Evolutionary conservation across 2,329 filamentous ascomycete species (phyloP).

Genomic region (Mariannaea sp.): DNA sequence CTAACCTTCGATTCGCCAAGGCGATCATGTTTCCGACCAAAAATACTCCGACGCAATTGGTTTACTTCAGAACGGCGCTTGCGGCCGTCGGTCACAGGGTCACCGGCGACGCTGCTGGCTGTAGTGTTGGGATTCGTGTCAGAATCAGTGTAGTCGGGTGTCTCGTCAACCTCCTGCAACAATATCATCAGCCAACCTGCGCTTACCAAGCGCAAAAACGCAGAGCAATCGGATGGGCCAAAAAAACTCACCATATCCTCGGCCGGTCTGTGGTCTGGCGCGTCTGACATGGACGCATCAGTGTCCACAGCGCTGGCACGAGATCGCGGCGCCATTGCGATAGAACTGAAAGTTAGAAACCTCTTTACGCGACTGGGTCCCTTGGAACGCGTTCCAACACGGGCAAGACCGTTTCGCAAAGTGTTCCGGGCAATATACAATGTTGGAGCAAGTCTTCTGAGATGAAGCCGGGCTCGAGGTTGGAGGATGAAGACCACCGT

Average conservation of each 20-base stretch:
- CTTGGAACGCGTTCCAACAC: slow-evolving; percentile 52
- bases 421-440: slow-evolving; percentile 11
- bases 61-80: slow-evolving; percentile 86
- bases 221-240: neutral
- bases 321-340: slow-evolving; percentile 60
- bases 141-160: slow-evolving; percentile 68
- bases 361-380: slow-evolving; percentile 59
- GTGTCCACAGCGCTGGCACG: slow-evolving; percentile 59
- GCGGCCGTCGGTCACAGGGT: slow-evolving; percentile 74
- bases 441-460: slow-evolving; percentile 1
- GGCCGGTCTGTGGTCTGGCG: slow-evolving; percentile 51
- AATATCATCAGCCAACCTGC: slow-evolving; percentile 22
- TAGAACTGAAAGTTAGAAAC: slow-evolving; percentile 37
- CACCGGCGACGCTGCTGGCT: slow-evolving; percentile 85
- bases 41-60: slow-evolving; percentile 86
- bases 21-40: slow-evolving; percentile 92
- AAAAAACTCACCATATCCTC: slow-evolving; percentile 55
- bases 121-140: slow-evolving; percentile 71
- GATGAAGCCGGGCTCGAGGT: slow-evolving; percentile 6
- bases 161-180: slow-evolving; percentile 64
- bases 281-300: slow-evolving; percentile 68
- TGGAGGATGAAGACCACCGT: slow-evolving; percentile 18
- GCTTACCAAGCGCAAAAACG: slow-evolving; percentile 2
- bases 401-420: slow-evolving; percentile 10
- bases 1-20: slow-evolving; percentile 89